Percentiles rank a stretch among this genome's conserved stretches.
phyloP scores from a whole-genome alignment of 164 flowering plant genomes.

The Buxus sempervirens region DNA sequence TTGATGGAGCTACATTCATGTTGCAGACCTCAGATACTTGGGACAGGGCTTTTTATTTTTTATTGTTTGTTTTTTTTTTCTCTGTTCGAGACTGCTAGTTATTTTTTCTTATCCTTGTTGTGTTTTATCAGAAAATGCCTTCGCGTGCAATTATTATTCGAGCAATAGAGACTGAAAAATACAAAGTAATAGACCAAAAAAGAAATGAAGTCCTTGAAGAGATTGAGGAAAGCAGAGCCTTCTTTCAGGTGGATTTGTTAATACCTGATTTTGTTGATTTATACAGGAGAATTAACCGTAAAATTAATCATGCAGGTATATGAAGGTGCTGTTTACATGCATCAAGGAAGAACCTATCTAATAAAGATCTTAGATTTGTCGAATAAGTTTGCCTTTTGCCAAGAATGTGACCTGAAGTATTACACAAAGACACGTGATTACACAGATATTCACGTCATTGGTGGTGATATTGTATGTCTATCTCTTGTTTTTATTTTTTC shows the following conservation, averaged over 20 bases:
- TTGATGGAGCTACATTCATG: too few species aligned
- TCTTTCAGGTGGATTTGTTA: constrained; percentile 68
- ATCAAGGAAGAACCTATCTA: constrained; percentile 82
- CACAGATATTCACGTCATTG: constrained; percentile 78
- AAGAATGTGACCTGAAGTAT: constrained; percentile 67
- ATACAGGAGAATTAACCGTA: background rate
- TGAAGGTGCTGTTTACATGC: constrained; percentile 93
- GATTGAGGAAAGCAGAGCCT: constrained; percentile 97
- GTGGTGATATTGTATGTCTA: constrained; percentile 62
- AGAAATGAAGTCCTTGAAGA: constrained; percentile 73
- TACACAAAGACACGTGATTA: constrained; percentile 90
- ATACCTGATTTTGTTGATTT: background rate
- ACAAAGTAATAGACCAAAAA: constrained; percentile 56
- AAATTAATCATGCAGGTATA: constrained; percentile 53
- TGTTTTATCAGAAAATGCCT: constrained; percentile 56
- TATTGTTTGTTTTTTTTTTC: too few species aligned
- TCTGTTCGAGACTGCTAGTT: background rate
- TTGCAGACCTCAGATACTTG: too few species aligned
- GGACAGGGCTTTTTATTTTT: too few species aligned
- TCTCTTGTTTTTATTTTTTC: background rate
- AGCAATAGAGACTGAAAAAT: constrained; percentile 72
- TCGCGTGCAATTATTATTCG: constrained; percentile 68
- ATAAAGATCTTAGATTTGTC: constrained; percentile 69
- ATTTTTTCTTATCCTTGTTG: constrained; percentile 3
- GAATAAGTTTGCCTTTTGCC: constrained; percentile 67